Base-by-base conservation (phyloP, 805 yeast species). In the Hanseniaspora clermontiae region DNA sequence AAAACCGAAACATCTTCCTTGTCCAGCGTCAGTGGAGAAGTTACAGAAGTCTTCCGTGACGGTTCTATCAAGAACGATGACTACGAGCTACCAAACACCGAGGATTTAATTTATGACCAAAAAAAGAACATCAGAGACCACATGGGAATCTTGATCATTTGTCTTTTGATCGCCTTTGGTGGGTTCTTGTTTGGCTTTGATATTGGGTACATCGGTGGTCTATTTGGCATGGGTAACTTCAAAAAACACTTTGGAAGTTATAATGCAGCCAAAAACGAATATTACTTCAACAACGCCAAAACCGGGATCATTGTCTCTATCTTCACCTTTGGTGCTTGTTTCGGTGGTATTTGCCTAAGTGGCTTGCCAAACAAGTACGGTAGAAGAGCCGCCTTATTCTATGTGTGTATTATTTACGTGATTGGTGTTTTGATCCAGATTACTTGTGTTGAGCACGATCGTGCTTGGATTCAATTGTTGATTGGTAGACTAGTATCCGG, bases 141-240 rank as follows among this genome's bases (percentile, higher is more conserved):
- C 61, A 27, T 66, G 20, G 60, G 68, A n/a, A 69, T 71, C 34
- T 59, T 57, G 7, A 39, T 52, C 17, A 60, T 68, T 49, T 71
- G 74, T 65, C 42, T 61, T 15, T 62, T 64, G 65, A 55, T 65
- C 51, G 66, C 68, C 20, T 65, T 65, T 38, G 68, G 68, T 60
- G 68, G 68, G 55, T 78, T 81, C 81, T 83, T 82, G 46, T 83
- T 81, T 62, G 88, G 88, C 60, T 83, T 83, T 77, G 88, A 83
- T 70, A 83, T 87, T 40, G 88, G 87, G 73, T 82, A 87, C 62
- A 81, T 82, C 66, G 79, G 85, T n/a, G 87, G 87, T 59, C 80
- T 83, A 63, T 83, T 82, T 57, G 78, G 79, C 65, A 67, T 66
- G 64, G 62, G 76, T n/a, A 84, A 82, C 64, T 83, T 77, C 70